Percentiles rank a stretch among this genome's conserved stretches.
Conservation (phyloP, 2,329 filamentous ascomycete genomes). For the Sclerotinia sclerotiorum region DNA sequence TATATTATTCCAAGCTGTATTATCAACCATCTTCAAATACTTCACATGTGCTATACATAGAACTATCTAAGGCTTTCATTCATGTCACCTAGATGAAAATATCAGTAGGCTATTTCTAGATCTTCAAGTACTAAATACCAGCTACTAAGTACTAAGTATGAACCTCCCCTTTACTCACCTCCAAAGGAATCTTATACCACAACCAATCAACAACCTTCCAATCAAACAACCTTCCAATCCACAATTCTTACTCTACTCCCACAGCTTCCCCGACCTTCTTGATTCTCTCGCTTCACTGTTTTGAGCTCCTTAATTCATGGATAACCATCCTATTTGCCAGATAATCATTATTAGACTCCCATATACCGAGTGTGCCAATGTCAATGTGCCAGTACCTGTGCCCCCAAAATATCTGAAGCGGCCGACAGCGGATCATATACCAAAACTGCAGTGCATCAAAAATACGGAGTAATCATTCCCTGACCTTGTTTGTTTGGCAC, state of each 20-base stretch:
- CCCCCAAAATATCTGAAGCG: conserved; percentile 23
- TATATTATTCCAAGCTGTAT: too few relatives aligned
- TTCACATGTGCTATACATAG: too few relatives aligned
- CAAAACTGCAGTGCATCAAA: conserved; percentile 20
- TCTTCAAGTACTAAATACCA: neutral
- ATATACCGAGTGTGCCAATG: too few relatives aligned
- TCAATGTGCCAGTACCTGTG: conserved; percentile 8
- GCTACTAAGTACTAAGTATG: too few relatives aligned
- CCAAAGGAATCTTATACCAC: neutral
- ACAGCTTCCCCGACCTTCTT: conserved; percentile 27
- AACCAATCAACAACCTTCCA: conserved; percentile 1
- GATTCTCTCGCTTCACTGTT: conserved; percentile 30
- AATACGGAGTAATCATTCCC: conserved; percentile 19
- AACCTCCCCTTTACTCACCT: neutral
- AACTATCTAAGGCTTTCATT: too few relatives aligned
- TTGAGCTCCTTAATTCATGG: conserved; percentile 27
- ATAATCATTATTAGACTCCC: conserved; percentile 15
- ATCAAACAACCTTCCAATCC: too few relatives aligned
- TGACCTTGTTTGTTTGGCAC: conserved; percentile 25
- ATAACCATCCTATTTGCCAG: conserved; percentile 34
- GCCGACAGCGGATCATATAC: conserved; percentile 18
- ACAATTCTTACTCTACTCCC: neutral
- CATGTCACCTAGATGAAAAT: too few relatives aligned
- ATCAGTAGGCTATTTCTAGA: neutral
- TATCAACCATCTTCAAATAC: too few relatives aligned